Base-by-base conservation (phyloP, 306 rosid genomes). In the Cucurbita argyrosperma region DNA sequence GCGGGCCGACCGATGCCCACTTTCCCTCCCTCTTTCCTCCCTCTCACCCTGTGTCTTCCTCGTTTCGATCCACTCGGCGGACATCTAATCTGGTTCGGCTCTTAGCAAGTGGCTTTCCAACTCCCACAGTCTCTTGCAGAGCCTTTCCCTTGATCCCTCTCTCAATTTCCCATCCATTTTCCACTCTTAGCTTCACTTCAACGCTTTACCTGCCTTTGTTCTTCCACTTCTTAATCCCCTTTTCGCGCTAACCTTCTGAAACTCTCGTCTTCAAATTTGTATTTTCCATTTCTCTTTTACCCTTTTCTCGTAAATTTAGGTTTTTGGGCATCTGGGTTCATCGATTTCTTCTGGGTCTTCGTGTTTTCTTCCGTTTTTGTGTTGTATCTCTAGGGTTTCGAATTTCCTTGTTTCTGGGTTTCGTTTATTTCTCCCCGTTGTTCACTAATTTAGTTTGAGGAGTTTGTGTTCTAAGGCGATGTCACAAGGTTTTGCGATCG, bases 401-500 rank as follows among this genome's bases (percentile, higher is more conserved):
- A 21, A 43, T 43, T 65, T 18, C 52, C 37, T 12, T 37, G 45
- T 70, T 64, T 40, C 78, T 75, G 88, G 85, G 80, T 75, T 73
- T 12, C 56, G 64, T 74, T 70, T 46, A 40, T 54, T 60, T 75
- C 37, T 60, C 52, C 47, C 52, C 61, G 10, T 45, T 56, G 72
- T 77, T 61, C 58, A 21, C 52, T 74, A 45, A 5, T 46, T 58
- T 59, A 35, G 13, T 1, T 19, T 10, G 77, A n/a, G 71, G 47
- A 42, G 23, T 57, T 58, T 65, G 52, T 42, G 51, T 76, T 78
- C 74, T 55, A 8, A 46, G 71, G 80, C 87, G 83, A 90, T 88
- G 96, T 84, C 96, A 61, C 80, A 85, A 75, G 96, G 97, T 30
- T 91, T 85, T 67, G 91, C 97, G 6, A 87, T 95, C 74, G 99